These are phyloP conservation scores for Aspergillus hancockii DNA, from an alignment of 495 filamentous ascomycete genomes.

Conservation along the genomic window DNA sequence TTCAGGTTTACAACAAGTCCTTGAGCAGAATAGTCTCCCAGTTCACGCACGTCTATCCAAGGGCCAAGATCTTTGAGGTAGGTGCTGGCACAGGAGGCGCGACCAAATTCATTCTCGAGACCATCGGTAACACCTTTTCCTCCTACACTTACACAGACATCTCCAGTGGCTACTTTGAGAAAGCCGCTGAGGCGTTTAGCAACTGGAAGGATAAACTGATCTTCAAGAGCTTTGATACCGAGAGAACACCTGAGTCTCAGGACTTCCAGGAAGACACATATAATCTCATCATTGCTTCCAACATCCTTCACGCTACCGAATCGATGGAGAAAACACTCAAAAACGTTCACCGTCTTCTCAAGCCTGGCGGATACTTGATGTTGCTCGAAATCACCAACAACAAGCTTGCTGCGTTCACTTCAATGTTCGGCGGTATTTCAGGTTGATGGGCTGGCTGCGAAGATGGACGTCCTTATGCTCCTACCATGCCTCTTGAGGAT, in stretches of 20 bases:
- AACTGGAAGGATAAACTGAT: too few species aligned
- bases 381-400: conserved; percentile 4
- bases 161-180: conserved; percentile 28
- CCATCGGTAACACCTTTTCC: conserved; percentile 3
- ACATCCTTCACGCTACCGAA: conserved; percentile 54
- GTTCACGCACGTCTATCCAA: conserved; percentile 14
- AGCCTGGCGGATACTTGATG: conserved; percentile 14
- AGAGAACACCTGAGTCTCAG: conserved; percentile 3
- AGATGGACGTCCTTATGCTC: conserved; percentile 1
- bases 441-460: not conserved
- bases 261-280: conserved; percentile 1
- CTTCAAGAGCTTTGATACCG: too few species aligned
- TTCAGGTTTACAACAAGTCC: not conserved
- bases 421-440: conserved; percentile 1
- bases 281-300: conserved; percentile 52
- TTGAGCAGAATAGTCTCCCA: not conserved
- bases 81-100: conserved; percentile 38
- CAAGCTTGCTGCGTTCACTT: too few species aligned
- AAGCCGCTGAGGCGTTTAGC: too few species aligned
- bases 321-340: conserved; percentile 47
- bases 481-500: not conserved
- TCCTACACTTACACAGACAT: conserved; percentile 50
- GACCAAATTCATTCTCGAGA: conserved; percentile 31
- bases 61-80: conserved; percentile 21
- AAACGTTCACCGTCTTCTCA: conserved; percentile 40